Conservation (phyloP, 148 eudicot species). For the Spergularia marina region DNA sequence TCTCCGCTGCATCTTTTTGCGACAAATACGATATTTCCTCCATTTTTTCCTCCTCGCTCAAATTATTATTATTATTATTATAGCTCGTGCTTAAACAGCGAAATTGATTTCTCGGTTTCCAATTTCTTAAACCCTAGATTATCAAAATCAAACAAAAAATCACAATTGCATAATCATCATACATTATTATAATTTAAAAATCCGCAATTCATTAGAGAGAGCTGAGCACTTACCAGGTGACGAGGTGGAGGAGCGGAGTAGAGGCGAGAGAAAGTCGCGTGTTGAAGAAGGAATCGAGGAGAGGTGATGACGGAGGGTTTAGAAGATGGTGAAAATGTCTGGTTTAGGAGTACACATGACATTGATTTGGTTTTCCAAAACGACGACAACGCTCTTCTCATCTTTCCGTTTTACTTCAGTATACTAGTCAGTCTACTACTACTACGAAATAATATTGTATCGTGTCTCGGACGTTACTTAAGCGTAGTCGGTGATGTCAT, state of each 20-base stretch:
- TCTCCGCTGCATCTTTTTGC: slow-evolving; percentile 77
- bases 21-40: slow-evolving; percentile 60
- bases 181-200: too few relatives aligned
- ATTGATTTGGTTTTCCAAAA: slow-evolving; percentile 43
- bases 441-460: too few relatives aligned
- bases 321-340: slow-evolving; percentile 6
- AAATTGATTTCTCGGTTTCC: slow-evolving; percentile 29
- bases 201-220: background rate
- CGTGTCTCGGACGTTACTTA: too few relatives aligned
- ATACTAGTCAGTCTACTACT: too few relatives aligned
- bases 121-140: slow-evolving; percentile 46
- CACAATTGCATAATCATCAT: too few relatives aligned
- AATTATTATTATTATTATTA: background rate
- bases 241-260: background rate
- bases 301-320: slow-evolving; percentile 14
- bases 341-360: slow-evolving; percentile 34
- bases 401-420: background rate
- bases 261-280: slow-evolving; percentile 22
- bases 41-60: slow-evolving; percentile 19
- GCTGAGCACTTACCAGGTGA: background rate
- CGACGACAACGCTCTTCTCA: slow-evolving; percentile 33
- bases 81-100: slow-evolving; percentile 31
- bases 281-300: slow-evolving; percentile 3
- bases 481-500: too few relatives aligned
- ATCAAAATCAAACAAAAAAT: background rate